A percentile compares a stretch with the other conserved stretches of the same genome.
phyloP scores from a whole-genome alignment of 495 filamentous ascomycete genomes.

The Monascus purpureus region DNA sequence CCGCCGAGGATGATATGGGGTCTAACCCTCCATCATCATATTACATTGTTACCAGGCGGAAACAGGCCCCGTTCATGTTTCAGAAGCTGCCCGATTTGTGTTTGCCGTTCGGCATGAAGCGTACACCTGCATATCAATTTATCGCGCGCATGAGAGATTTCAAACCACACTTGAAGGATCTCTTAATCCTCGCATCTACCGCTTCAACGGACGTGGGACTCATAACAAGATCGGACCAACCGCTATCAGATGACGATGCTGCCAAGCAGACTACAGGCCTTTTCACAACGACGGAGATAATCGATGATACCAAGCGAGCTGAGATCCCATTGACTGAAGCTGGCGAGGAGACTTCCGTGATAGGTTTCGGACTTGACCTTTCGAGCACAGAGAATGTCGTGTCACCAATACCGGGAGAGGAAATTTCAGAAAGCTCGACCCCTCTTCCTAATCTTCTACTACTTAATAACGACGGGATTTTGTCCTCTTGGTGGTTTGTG shows the following conservation, averaged over 20 bases:
- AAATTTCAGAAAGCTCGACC: constrained; percentile 57
- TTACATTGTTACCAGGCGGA: constrained; percentile 58
- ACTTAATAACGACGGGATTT: constrained; percentile 77
- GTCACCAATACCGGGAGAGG: constrained; percentile 63
- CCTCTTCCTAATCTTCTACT: constrained; percentile 80
- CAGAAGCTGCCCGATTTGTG: constrained; percentile 61
- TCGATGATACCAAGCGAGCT: constrained; percentile 66
- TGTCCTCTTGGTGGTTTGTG: constrained; percentile 80
- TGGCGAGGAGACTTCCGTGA: constrained; percentile 57
- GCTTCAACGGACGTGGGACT: constrained; percentile 63
- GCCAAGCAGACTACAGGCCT: constrained; percentile 44
- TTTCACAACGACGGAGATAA: constrained; percentile 59
- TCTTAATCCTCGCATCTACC: constrained; percentile 72
- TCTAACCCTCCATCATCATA: constrained; percentile 45
- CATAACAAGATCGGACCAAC: constrained; percentile 53
- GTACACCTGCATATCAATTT: constrained; percentile 59
- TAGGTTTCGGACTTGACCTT: constrained; percentile 72
- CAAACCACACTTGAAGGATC: constrained; percentile 61
- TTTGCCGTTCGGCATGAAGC: constrained; percentile 51
- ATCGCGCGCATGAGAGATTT: constrained; percentile 62
- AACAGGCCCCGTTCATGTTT: constrained; percentile 43
- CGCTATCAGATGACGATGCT: constrained; percentile 46
- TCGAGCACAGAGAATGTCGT: constrained; percentile 65
- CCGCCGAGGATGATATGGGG: constrained; percentile 38
- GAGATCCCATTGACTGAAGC: constrained; percentile 61